Conservation (phyloP, 2,329 filamentous ascomycete species). For the Botrytis galanthina region DNA sequence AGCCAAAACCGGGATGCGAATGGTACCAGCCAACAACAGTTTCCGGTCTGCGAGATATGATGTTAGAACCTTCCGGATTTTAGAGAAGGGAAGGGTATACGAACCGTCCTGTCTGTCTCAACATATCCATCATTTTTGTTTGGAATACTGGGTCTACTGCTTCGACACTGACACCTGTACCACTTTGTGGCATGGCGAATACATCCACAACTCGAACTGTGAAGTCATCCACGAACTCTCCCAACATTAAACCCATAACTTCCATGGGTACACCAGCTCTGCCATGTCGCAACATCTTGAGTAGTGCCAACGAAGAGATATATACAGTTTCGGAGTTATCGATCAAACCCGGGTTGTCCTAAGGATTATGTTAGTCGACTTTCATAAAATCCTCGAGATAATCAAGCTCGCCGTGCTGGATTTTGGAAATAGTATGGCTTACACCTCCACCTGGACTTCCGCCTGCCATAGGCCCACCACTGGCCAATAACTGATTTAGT, state of each 20-base stretch:
- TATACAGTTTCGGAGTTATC: constrained; percentile 99
- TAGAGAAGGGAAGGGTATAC: constrained; percentile 4
- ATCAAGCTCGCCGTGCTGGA: constrained; percentile 13
- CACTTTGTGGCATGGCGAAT: constrained; percentile 98
- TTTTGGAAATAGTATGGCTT: constrained; percentile 39
- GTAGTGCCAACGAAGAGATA: constrained; percentile 92
- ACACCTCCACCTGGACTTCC: constrained; percentile 59
- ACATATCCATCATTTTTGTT: constrained; percentile 99
- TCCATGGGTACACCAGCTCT: constrained; percentile 99
- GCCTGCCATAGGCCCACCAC: constrained; percentile 65
- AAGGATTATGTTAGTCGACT: constrained; percentile 21
- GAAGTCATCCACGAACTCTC: constrained; percentile 98
- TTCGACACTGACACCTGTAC: constrained; percentile 96
- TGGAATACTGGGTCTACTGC: constrained; percentile 98
- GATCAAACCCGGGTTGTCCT: constrained; percentile 90
- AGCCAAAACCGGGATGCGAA: constrained; percentile 97
- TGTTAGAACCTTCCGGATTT: constrained; percentile 16
- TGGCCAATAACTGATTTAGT: constrained; percentile 82
- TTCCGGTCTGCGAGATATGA: constrained; percentile 65
- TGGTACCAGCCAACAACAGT: constrained; percentile 99
- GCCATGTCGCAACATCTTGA: constrained; percentile 98
- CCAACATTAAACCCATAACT: constrained; percentile 99
- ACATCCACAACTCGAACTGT: constrained; percentile 98
- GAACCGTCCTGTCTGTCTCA: constrained; percentile 91
- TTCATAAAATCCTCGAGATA: constrained; percentile 13